Percentiles rank a stretch among this genome's conserved stretches.
Evolutionary conservation across 2,329 filamentous ascomycete genomes (phyloP).

Genomic region (Ophiostoma pallidulum): DNA sequence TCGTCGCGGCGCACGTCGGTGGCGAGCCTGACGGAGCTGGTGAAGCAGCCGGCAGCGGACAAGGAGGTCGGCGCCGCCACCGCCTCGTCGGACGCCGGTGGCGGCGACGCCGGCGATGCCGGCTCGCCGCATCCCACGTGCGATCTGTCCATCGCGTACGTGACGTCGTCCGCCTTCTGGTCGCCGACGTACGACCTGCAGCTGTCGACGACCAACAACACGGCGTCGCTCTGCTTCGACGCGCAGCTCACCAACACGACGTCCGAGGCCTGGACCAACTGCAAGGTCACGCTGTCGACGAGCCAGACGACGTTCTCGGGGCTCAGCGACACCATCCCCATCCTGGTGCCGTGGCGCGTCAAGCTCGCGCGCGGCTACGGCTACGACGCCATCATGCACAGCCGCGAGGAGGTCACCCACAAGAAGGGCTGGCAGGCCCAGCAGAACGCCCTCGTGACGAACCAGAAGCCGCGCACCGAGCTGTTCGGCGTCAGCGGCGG

Average conservation of each 20-base stretch:
- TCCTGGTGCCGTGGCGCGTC: conserved; percentile 47
- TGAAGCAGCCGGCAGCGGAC: conserved; percentile 41
- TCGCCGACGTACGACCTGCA: conserved; percentile 52
- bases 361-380: conserved; percentile 29
- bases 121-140: too few species aligned
- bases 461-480: conserved; percentile 25
- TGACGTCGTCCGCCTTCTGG: conserved; percentile 50
- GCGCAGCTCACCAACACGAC: conserved; percentile 53
- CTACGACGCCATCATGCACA: conserved; percentile 26
- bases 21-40: conserved; percentile 42
- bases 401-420: conserved; percentile 29
- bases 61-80: conserved; percentile 23
- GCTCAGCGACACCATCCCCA: conserved; percentile 45
- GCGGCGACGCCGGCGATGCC: neutral
- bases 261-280: conserved; percentile 53
- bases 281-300: conserved; percentile 52
- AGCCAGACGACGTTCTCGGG: conserved; percentile 51
- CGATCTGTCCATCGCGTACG: conserved; percentile 47
- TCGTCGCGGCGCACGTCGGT: conserved; percentile 42
- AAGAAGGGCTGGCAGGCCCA: conserved; percentile 23
- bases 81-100: conserved; percentile 8
- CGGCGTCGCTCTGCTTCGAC: conserved; percentile 49
- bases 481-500: conserved; percentile 32
- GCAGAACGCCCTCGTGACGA: conserved; percentile 15
- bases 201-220: conserved; percentile 45